Evolutionary conservation across 192 early-diverging fungal species (phyloP).

Genomic region (Podila verticillata): DNA sequence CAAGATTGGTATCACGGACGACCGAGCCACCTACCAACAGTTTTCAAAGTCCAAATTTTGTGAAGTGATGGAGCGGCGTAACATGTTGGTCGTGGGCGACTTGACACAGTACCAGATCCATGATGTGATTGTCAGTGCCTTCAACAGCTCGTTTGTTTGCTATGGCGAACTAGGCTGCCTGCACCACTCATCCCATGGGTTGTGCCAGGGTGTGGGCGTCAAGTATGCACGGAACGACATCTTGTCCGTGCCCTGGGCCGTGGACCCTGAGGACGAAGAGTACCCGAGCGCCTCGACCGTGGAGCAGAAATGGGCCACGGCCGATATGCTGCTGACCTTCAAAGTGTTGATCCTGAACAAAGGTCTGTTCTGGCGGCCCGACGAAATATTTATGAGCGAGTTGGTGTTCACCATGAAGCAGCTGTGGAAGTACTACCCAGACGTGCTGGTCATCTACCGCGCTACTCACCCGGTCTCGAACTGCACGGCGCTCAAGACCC

Average conservation of each 20-base stretch:
- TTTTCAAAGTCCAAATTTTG: conserved; percentile 51
- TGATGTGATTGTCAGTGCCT: conserved; percentile 58
- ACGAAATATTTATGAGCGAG: conserved; percentile 53
- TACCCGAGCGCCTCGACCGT: conserved; percentile 41
- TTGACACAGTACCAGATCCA: conserved; percentile 62
- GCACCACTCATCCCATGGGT: conserved; percentile 39
- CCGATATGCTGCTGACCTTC: conserved; percentile 29
- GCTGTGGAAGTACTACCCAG: conserved; percentile 46
- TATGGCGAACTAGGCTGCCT: conserved; percentile 65
- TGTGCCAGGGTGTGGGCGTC: conserved; percentile 22
- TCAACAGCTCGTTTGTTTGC: conserved; percentile 58
- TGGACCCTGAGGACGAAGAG: conserved; percentile 43
- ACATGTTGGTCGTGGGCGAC: conserved; percentile 62
- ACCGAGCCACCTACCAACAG: conserved; percentile 18
- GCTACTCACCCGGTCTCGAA: conserved; percentile 56
- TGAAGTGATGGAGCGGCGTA: conserved; percentile 37
- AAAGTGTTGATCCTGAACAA: conserved; percentile 58
- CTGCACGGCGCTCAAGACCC: conserved; percentile 50
- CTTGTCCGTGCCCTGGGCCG: conserved; percentile 50
- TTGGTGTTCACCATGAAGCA: conserved; percentile 53
- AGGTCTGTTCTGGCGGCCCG: conserved; percentile 52
- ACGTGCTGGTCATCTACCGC: conserved; percentile 59
- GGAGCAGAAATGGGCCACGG: conserved; percentile 52
- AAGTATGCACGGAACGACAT: conserved; percentile 63
- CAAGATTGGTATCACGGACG: conserved; percentile 29